phyloP scores from a whole-genome alignment of 208 protist species.

The Porcisia deanei region DNA sequence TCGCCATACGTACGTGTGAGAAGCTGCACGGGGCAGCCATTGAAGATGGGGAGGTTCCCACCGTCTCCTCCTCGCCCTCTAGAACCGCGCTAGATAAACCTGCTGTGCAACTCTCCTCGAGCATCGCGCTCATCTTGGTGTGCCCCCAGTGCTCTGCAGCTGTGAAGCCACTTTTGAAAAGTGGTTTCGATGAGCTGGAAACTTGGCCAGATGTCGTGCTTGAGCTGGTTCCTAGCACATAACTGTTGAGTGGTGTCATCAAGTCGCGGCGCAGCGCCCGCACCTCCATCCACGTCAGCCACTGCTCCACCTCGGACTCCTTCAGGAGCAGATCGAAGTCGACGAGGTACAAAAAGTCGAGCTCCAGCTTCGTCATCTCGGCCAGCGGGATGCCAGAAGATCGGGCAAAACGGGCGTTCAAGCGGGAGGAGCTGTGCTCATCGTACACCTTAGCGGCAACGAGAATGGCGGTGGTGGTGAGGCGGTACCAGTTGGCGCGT shows the following conservation, averaged over 20 bases:
- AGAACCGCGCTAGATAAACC: conserved; percentile 11
- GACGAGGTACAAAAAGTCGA: conserved; percentile 85
- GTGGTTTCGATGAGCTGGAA: neutral
- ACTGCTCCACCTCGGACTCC: conserved; percentile 74
- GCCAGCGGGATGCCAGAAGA: conserved; percentile 58
- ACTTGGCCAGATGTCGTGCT: neutral
- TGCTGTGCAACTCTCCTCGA: conserved; percentile 14
- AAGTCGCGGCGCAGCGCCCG: conserved; percentile 54
- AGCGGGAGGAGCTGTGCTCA: conserved; percentile 45
- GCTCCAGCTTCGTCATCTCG: conserved; percentile 69
- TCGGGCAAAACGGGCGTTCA: conserved; percentile 64
- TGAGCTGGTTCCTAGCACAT: conserved; percentile 37
- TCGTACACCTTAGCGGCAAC: conserved; percentile 90
- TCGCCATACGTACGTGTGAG: conserved; percentile 5
- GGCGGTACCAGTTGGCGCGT: conserved; percentile 74
- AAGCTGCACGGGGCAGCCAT: conserved; percentile 8
- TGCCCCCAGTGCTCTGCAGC: conserved; percentile 5
- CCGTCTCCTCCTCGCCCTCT: conserved; percentile 3
- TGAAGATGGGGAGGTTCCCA: conserved; percentile 8
- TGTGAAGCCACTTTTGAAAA: neutral
- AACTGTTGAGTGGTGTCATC: conserved; percentile 53
- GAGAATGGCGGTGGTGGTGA: conserved; percentile 68
- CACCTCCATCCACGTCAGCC: conserved; percentile 78
- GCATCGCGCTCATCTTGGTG: conserved; percentile 3
- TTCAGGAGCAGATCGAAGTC: conserved; percentile 82